phyloP scores from a whole-genome alignment of 257 asterid species.

The Pogostemon cablin region DNA sequence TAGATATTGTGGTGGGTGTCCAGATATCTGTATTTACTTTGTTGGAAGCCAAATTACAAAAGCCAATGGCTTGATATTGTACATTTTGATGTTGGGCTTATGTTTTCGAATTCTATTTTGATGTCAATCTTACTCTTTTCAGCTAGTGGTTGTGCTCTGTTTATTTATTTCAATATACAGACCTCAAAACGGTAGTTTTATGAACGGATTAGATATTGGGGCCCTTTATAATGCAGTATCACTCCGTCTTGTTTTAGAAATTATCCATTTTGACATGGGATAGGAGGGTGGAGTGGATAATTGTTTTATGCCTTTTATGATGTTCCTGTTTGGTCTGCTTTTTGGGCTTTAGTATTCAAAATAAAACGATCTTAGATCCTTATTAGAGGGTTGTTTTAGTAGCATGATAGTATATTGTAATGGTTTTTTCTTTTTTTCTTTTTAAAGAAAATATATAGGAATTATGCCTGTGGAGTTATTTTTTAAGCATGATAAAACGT shows the following conservation, averaged over 20 bases:
- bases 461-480: background rate
- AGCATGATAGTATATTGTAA: too few relatives aligned
- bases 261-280: background rate
- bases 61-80: background rate
- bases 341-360: background rate
- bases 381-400: background rate
- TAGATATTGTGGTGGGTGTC: too few relatives aligned
- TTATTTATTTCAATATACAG: background rate
- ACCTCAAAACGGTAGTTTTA: background rate
- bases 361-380: constrained; percentile 12
- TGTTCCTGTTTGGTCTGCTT: background rate
- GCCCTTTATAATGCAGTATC: too few relatives aligned
- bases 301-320: background rate
- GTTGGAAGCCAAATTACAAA: background rate
- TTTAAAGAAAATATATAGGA: too few relatives aligned
- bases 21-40: background rate
- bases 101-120: background rate
- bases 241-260: too few relatives aligned
- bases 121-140: background rate
- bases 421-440: too few relatives aligned
- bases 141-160: background rate
- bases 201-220: background rate
- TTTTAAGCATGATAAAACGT: background rate
- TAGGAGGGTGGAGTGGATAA: background rate
- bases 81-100: background rate